Conservation (phyloP, 331 rosid genomes). For the Malus hybrid region DNA sequence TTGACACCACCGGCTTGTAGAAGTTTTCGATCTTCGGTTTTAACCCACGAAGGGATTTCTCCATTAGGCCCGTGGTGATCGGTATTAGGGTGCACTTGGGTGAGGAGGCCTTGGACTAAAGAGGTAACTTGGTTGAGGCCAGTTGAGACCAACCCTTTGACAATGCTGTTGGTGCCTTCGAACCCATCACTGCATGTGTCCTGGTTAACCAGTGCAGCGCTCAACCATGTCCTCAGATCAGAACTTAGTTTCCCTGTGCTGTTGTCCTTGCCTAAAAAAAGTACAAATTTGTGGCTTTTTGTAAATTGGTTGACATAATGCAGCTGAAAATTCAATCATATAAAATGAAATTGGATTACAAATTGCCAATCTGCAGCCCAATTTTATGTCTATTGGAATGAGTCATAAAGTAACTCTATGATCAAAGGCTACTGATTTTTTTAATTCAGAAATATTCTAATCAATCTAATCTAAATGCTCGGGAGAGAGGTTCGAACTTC, state of each 20-base stretch:
- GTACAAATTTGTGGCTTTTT: not conserved
- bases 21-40: slow-evolving; percentile 33
- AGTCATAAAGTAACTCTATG: too few species aligned
- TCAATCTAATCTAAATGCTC: too few species aligned
- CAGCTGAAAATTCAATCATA: not conserved
- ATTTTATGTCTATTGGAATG: too few species aligned
- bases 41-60: slow-evolving; percentile 53
- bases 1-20: slow-evolving; percentile 28
- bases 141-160: slow-evolving; percentile 27
- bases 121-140: slow-evolving; percentile 45
- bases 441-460: too few species aligned
- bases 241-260: slow-evolving; percentile 63
- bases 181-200: slow-evolving; percentile 83
- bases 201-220: slow-evolving; percentile 58
- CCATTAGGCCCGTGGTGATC: not conserved
- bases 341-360: not conserved
- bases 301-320: not conserved
- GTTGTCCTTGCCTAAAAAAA: slow-evolving; percentile 41
- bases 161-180: slow-evolving; percentile 58
- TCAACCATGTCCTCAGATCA: slow-evolving; percentile 84
- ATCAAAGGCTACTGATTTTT: too few species aligned
- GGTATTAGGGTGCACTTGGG: slow-evolving; percentile 35
- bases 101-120: slow-evolving; percentile 37
- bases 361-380: too few species aligned
- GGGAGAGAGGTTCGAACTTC: too few species aligned